These are phyloP conservation scores for Wickerhamiella cacticola DNA, from an alignment of 805 yeast species.

Conservation along the genomic window DNA sequence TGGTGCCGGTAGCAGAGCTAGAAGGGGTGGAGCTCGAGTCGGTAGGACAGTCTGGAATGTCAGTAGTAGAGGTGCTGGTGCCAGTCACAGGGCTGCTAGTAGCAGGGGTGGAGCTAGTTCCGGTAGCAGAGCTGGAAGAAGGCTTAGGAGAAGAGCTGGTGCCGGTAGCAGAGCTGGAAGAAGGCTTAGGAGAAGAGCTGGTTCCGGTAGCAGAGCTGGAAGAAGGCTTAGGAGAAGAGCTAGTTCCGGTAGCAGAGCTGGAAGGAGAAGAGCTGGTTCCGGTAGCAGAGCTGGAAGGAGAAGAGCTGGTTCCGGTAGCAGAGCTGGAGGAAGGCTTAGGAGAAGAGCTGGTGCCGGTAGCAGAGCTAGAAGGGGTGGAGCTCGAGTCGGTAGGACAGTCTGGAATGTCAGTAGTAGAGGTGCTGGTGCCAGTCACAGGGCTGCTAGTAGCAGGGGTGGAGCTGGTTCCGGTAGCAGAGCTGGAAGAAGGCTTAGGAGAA, in stretches of 20 bases:
- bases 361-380: constrained; percentile 4
- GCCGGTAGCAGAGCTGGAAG: not conserved
- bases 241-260: not conserved
- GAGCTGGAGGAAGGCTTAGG: not conserved
- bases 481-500: not conserved
- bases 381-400: not conserved
- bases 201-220: constrained; percentile 1
- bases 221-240: not conserved
- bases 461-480: not conserved
- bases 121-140: not conserved
- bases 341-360: not conserved
- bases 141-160: not conserved
- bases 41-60: not conserved
- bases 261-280: no score
- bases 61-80: not conserved
- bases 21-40: not conserved
- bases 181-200: not conserved
- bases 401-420: not conserved
- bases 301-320: no score
- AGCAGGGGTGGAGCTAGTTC: not conserved
- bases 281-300: constrained; percentile 5
- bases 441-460: not conserved
- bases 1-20: not conserved
- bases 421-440: not conserved
- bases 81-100: constrained; percentile 3